Base-by-base conservation (phyloP, 345 rosid species). In the Clausena lansium region DNA sequence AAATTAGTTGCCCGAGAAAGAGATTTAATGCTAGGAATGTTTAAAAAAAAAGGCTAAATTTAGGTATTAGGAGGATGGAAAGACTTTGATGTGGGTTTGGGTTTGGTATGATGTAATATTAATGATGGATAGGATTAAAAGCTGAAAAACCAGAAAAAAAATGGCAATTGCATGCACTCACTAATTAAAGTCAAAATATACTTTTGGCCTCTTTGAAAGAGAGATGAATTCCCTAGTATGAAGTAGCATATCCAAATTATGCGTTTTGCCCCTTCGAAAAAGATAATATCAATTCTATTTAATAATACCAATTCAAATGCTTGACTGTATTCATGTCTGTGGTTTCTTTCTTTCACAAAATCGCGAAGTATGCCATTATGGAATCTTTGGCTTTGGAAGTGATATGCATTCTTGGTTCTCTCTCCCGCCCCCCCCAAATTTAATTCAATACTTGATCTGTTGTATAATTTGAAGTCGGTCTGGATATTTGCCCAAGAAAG, bases 271-370 rank as follows among this genome's bases (percentile, higher is more conserved):
- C 7, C 33, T 72, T 35, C 1, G 10, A 58, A 22, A 72, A n/a
- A 35, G 11, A 35, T 15, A 13, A 22, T 50, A 17, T 57, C 11
- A 14, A 30, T 33, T 71, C 45, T 22, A 54, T 71, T 10, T 71
- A 13, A 71, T 19, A 54, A 13, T 35, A 55, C 13, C 7, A 52
- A 2, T 72, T 33, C 24, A n/a, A 14, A 36, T 57, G 35, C n/a
- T 57, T 69, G 73, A 58, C 57, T n/a, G 3, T 72, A n/a, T 72
- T 9, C 22, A n/a, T 55, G 50, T 71, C 38, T 55, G 32, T 71
- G 45, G 33, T 57, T n/a, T 6, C 25, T 35, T 24, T 32, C 30
- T 57, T 14, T 24, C 36, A 24, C 63, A 33, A 57, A 55, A 58
- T 72, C 17, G 65, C 2, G 0, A 6, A 25, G 50, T 27, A 69